These are phyloP conservation scores for Amniculicola lignicola DNA, from an alignment of 495 filamentous ascomycete genomes.

Conservation along the genomic window DNA sequence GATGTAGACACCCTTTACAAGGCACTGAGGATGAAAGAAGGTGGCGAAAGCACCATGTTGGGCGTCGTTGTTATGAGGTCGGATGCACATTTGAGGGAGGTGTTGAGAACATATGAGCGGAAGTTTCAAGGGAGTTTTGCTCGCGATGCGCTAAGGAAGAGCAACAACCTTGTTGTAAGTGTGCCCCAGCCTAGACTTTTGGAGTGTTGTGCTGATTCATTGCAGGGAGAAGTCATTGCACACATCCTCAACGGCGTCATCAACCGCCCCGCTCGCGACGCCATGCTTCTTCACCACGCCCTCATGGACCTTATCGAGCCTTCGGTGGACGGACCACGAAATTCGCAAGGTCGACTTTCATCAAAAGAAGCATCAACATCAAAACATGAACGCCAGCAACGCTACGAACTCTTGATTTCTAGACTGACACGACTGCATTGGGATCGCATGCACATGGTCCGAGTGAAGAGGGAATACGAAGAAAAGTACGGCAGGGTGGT, in stretches of 20 bases:
- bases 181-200: constrained; percentile 10
- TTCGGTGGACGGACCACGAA: background rate
- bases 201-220: constrained; percentile 6
- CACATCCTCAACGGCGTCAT: constrained; percentile 96
- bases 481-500: constrained; percentile 38
- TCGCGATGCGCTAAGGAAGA: constrained; percentile 80
- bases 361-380: constrained; percentile 6
- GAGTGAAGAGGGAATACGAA: constrained; percentile 42
- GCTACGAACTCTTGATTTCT: constrained; percentile 44
- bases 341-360: constrained; percentile 26
- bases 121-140: constrained; percentile 75
- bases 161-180: constrained; percentile 85
- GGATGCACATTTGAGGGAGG: constrained; percentile 77
- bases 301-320: constrained; percentile 51
- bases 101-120: constrained; percentile 69
- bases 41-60: constrained; percentile 90
- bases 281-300: constrained; percentile 90
- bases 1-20: constrained; percentile 71
- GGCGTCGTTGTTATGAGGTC: constrained; percentile 74
- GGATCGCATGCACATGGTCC: constrained; percentile 40
- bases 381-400: constrained; percentile 35
- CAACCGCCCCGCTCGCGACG: constrained; percentile 91
- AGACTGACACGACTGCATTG: constrained; percentile 43
- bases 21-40: constrained; percentile 68
- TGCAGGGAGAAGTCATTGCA: constrained; percentile 85